phyloP scores from a whole-genome alignment of 2,329 filamentous ascomycete species.

The Arthroderma sp. region DNA sequence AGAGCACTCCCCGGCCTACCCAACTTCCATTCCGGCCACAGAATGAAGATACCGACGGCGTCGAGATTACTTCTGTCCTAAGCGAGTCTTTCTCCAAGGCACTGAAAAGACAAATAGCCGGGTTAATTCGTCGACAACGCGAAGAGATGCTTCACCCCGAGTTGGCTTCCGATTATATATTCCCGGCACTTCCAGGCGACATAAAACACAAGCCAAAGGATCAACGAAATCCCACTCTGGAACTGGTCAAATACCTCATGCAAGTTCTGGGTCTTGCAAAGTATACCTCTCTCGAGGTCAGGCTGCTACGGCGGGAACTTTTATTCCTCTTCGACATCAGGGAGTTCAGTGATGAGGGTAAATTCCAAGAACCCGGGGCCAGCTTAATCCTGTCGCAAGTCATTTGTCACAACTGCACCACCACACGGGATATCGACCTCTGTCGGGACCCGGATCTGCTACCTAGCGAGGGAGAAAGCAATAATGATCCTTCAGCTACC shows the following conservation, averaged over 20 bases:
- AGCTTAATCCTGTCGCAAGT: constrained; percentile 60
- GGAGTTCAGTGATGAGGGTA: constrained; percentile 80
- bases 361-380: constrained; percentile 73
- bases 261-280: constrained; percentile 86
- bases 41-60: constrained; percentile 45
- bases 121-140: constrained; percentile 72
- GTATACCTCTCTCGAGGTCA: constrained; percentile 75
- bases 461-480: constrained; percentile 32
- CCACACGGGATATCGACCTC: constrained; percentile 76
- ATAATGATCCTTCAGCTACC: constrained; percentile 16
- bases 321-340: constrained; percentile 83
- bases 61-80: constrained; percentile 52
- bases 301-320: constrained; percentile 76
- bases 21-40: constrained; percentile 47
- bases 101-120: constrained; percentile 73
- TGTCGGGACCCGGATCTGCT: constrained; percentile 79
- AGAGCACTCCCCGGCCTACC: constrained; percentile 41
- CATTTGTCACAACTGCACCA: constrained; percentile 81
- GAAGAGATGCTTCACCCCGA: constrained; percentile 82
- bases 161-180: constrained; percentile 71
- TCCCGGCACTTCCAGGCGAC: constrained; percentile 56
- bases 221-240: constrained; percentile 61
- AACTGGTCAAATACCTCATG: constrained; percentile 86
- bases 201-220: constrained; percentile 41
- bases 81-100: constrained; percentile 78